Evolutionary conservation across 2,329 filamentous ascomycete genomes (phyloP), one percentile per base, ranked within the genome.

Genomic region (Epichloe amarillans): DNA sequence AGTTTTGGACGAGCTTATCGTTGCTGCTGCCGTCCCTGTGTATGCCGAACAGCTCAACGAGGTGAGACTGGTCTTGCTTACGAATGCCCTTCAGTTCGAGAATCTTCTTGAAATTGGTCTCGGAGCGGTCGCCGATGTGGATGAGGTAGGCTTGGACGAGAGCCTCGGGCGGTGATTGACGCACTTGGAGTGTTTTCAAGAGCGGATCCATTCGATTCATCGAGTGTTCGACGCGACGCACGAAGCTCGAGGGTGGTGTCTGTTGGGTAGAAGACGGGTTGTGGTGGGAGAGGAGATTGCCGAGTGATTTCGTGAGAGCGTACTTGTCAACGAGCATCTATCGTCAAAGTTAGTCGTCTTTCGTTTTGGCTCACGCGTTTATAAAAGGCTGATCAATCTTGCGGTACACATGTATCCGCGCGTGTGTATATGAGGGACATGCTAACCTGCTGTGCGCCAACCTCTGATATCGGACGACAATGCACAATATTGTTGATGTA

Each of bases 281-380:
- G 77, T 81, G 69, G 73, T 82, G 63, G 60, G 77, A 82, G 54
- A 89, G 73, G 5, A 95, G 73, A 50, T 80, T 82, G 47, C 82
- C 80, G 53, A 94, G 82, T 1, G 81, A 80, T 61, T 91, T 89
- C 52, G 88, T 90, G 21, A 95, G 73, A 8, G 87, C 86, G 62
- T 97, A 97, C 56, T 91, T 90, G 68, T 98, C 93, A 4, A 98
- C 80, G 19, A 97, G 76, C 89, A 98, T 96, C 80, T 95, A 54
- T 12, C 1, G 30, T 45, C 6, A 50, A 30, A 19, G 15, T 26
- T 46, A 49, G 47, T n/a, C 15, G 15, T 5, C 4, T 23, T 33
- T 21, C 7, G 15, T 15, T 17, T 14, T 15, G 30, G 8, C 30
- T 30, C 17, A 3, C 26, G 19, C 7, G 11, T 14, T 47, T 26